Conservation (phyloP, 306 rosid species). For the Senna siamea region DNA sequence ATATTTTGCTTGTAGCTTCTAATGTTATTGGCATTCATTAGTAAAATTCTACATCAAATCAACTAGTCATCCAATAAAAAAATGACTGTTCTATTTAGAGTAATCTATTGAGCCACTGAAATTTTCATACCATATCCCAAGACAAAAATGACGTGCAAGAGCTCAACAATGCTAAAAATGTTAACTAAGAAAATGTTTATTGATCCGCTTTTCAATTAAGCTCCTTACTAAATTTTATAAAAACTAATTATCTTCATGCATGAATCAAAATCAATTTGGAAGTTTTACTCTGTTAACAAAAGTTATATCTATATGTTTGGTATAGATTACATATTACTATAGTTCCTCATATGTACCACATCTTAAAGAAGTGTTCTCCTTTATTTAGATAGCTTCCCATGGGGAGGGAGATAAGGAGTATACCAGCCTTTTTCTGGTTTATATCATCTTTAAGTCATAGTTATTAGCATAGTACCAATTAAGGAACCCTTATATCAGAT, state of each 20-base stretch:
- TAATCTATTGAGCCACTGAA: slow-evolving; percentile 14
- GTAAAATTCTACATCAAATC: not conserved
- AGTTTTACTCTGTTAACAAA: not conserved
- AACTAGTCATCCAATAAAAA: not conserved
- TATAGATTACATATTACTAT: not conserved
- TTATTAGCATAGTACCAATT: slow-evolving; percentile 31
- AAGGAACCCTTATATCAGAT: slow-evolving; percentile 16
- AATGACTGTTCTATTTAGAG: not conserved
- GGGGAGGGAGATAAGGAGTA: not conserved
- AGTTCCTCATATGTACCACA: slow-evolving; percentile 15
- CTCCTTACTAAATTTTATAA: not conserved
- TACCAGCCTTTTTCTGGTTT: slow-evolving; percentile 5
- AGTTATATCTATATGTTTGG: not conserved
- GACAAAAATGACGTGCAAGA: not conserved
- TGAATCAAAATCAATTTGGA: slow-evolving; percentile 10
- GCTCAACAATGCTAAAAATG: not conserved
- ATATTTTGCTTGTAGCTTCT: not conserved
- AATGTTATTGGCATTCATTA: not conserved
- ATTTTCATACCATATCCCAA: slow-evolving; percentile 4
- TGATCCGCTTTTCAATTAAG: not conserved
- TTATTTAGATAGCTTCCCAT: slow-evolving; percentile 12
- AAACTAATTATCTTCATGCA: not conserved
- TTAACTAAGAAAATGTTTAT: not conserved
- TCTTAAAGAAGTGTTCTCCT: slow-evolving; percentile 5
- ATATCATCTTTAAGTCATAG: slow-evolving; percentile 34